Evolutionary conservation across 108 stramenopile species (phyloP), one percentile per base, ranked within the genome.

Genomic region (Cyclotella baltica): DNA sequence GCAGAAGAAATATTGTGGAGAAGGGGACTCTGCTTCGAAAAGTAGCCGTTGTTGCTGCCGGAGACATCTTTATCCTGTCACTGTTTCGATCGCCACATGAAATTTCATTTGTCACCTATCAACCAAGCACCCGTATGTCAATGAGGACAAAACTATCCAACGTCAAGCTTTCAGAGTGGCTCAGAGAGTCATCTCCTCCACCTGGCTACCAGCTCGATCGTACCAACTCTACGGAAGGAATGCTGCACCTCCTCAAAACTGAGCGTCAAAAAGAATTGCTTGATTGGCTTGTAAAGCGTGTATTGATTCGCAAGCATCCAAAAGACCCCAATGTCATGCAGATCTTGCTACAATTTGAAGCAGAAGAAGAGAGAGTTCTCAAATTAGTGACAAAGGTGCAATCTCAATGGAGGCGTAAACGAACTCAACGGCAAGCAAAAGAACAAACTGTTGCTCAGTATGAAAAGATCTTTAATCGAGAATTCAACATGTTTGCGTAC

Each of bases 381-480:
- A 75, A 80, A 20, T 69, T 76, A 19, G 78, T 80, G 0, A 71
- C 61, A 38, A 84, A 84, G 70, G 69, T 84, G 31, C 85, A 86
- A 66, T 66, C 80, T 48, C 77, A 81, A 25, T 86, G 85, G 85
- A 83, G 85, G 50, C 61, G 82, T 48, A 55, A 72, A 35, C 55
- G 43, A 40, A 72, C 85, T 37, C 64, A 56, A 40, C 66, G 66
- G 3, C 47, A 23, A 11, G 78, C 82, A 22, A 78, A 78, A 36
- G 27, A 66, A 13, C 47, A 75, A 47, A 69, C 72, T 15, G 50
- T 57, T 37, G 43, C 31, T 31, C 72, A 64, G 18, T 88, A 73
- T 59, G 85, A 84, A 66, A 88, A 88, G 81, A 81, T 81, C 23
- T 88, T 72, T 51, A 84, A 85, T 48, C 63, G 68, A 40, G 77